Percentiles rank a stretch among this genome's conserved stretches.
These are phyloP conservation scores for Dactylellina leptospora DNA, from an alignment of 2,329 filamentous ascomycete species.

Conservation along the genomic window DNA sequence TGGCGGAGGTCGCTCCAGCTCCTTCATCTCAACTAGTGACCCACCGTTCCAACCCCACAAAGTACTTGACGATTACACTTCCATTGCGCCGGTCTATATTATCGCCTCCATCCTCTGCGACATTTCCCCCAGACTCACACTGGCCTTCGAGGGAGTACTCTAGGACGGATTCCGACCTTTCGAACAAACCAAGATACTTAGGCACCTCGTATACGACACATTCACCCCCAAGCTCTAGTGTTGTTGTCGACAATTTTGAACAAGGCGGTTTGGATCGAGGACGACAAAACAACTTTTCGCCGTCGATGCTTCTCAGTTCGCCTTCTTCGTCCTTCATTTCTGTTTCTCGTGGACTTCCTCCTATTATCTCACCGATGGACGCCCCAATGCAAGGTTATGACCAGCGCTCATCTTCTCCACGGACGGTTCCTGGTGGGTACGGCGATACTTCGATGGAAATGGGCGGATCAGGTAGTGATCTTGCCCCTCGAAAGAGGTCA, in stretches of 20 bases:
- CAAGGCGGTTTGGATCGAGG: slow-evolving; percentile 36
- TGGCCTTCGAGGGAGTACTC: slow-evolving; percentile 30
- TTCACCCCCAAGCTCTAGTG: slow-evolving; percentile 10
- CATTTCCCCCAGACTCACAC: slow-evolving; percentile 41
- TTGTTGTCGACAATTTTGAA: slow-evolving; percentile 32
- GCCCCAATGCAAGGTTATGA: slow-evolving; percentile 55
- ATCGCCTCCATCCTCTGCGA: slow-evolving; percentile 51
- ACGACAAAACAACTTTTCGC: slow-evolving; percentile 46
- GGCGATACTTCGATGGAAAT: slow-evolving; percentile 64
- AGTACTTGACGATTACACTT: slow-evolving; percentile 53
- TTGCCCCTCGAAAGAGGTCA: slow-evolving; percentile 76
- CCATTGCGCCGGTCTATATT: slow-evolving; percentile 53
- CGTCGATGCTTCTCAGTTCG: slow-evolving; percentile 52
- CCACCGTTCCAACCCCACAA: slow-evolving; percentile 50
- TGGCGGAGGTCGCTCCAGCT: slow-evolving; percentile 53
- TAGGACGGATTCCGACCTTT: slow-evolving; percentile 30
- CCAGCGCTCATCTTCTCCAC: slow-evolving; percentile 59
- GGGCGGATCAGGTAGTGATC: slow-evolving; percentile 67
- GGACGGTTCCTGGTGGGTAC: slow-evolving; percentile 59
- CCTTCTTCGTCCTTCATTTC: slow-evolving; percentile 53
- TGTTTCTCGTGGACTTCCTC: slow-evolving; percentile 55
- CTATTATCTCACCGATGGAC: slow-evolving; percentile 55
- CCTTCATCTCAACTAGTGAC: slow-evolving; percentile 54
- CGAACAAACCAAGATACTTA: slow-evolving; percentile 35
- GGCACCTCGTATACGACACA: slow-evolving; percentile 25